Base-by-base conservation (phyloP, 108 stramenopile species). In the Thalassiosira profunda region DNA sequence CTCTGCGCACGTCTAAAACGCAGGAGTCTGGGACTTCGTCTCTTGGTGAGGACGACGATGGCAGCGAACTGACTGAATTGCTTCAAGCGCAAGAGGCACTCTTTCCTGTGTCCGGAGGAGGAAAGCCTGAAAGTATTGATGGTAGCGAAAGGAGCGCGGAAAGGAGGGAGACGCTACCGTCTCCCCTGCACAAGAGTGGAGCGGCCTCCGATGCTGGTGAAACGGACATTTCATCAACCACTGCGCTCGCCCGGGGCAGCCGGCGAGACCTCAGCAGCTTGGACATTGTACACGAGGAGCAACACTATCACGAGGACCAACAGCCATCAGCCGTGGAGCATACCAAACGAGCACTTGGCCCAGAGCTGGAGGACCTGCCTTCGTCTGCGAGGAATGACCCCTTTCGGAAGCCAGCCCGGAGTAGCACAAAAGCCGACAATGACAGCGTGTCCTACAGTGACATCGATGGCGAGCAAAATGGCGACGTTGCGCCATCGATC, bases 51-150 rank as follows among this genome's bases (percentile, higher is more conserved):
- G 52, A 68, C 42, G 55, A 67, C 25, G 67, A 68, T 42, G 40
- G 36, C 20, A 57, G 56, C n/a, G 67, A 68, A 42, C 37, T 68
- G n/a, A 76, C 74, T 0, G 74, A 76, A 26, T 43, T 76, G 15
- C 42, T 59, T 2, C 40, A 36, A n/a, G 74, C 74, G 36, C 74
- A 67, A 23, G 74, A 76, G 44, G 74, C 66, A 15, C 41, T 76
- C 3, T 67, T 76, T 20, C 21, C 73, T 15, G 36, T 74, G 12
- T 58, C 30, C 20, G 73, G 67, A 42, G 42, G 37, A 20, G 42
- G 42, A 7, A 30, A 28, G n/a, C n/a, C 12, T 20, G 26, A 43
- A 36, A 21, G 36, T 40, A 15, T 31, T 29, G 36, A 17, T 0
- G 58, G 45, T 24, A 26, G 46, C 52, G 8, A 23, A 28, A 12